phyloP scores from a whole-genome alignment of 352 stramenopile species.

The Phytopythium kandeliae region DNA sequence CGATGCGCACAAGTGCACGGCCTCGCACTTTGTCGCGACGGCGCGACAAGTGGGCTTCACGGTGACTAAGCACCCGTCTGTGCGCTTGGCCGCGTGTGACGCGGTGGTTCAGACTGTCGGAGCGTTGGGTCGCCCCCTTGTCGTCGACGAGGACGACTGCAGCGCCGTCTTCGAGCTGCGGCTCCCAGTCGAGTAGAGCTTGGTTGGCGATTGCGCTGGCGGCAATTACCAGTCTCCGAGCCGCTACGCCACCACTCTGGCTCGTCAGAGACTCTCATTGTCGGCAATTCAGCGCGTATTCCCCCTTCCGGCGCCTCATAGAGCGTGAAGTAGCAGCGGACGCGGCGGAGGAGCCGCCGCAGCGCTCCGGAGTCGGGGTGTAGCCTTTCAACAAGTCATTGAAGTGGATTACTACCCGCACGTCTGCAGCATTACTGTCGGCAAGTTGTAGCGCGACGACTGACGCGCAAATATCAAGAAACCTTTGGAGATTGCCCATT shows the following conservation, averaged over 20 bases:
- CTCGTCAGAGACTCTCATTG: too few species aligned
- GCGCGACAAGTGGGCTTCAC: slow-evolving; percentile 32
- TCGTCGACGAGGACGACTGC: slow-evolving; percentile 45
- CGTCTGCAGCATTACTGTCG: neutral
- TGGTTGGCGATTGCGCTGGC: too few species aligned
- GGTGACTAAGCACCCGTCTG: slow-evolving; percentile 31
- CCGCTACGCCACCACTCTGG: too few species aligned
- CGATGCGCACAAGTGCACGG: slow-evolving; percentile 41
- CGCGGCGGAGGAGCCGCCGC: too few species aligned
- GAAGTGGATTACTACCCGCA: too few species aligned
- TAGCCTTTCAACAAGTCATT: too few species aligned
- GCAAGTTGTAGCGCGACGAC: neutral
- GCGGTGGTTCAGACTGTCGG: slow-evolving; percentile 31
- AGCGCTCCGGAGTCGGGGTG: too few species aligned
- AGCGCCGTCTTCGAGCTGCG: slow-evolving; percentile 51
- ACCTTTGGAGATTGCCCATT: neutral
- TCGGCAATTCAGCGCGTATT: too few species aligned
- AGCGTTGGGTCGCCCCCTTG: slow-evolving; percentile 28
- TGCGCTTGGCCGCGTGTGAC: slow-evolving; percentile 20
- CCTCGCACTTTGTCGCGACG: slow-evolving; percentile 39
- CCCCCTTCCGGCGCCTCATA: too few species aligned
- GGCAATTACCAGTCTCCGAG: too few species aligned
- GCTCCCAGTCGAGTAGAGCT: neutral
- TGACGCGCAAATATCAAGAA: neutral
- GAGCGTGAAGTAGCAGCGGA: too few species aligned